These are phyloP conservation scores for Telfairia occidentalis DNA, from an alignment of 331 rosid species.

Conservation along the genomic window DNA sequence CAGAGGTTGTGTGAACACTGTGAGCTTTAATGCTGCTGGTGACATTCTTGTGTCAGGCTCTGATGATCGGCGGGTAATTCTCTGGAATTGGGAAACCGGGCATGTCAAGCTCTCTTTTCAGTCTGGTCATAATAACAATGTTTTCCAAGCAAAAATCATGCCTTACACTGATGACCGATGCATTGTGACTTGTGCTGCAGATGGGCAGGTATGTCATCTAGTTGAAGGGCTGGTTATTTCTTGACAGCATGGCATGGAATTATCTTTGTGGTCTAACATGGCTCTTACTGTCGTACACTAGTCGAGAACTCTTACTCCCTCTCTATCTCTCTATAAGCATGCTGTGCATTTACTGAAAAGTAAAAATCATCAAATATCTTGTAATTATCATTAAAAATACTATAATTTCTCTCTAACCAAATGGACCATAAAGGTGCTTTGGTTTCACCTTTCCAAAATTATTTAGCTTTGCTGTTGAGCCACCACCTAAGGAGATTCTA, in stretches of 20 bases:
- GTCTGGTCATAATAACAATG: constrained; percentile 62
- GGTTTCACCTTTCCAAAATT: neutral
- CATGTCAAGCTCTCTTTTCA: constrained; percentile 33
- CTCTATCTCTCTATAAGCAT: neutral
- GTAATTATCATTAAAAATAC: neutral
- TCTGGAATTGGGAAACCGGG: constrained; percentile 76
- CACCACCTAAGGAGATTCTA: neutral
- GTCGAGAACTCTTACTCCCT: neutral
- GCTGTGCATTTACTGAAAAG: neutral
- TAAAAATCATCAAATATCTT: neutral
- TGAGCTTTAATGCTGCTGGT: constrained; percentile 65
- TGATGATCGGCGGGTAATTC: constrained; percentile 62
- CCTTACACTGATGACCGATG: constrained; percentile 51
- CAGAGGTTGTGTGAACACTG: constrained; percentile 78
- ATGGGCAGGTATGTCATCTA: constrained; percentile 57
- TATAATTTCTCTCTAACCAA: neutral
- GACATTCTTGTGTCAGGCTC: constrained; percentile 67
- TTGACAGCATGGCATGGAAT: neutral
- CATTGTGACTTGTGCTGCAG: constrained; percentile 78
- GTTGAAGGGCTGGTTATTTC: neutral
- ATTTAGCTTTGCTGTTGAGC: neutral
- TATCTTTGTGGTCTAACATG: neutral
- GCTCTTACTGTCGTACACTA: neutral
- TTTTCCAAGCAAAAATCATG: constrained; percentile 82
- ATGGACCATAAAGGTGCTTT: neutral